phyloP scores from a whole-genome alignment of 257 asterid species.

The Ilex aquifolium region DNA sequence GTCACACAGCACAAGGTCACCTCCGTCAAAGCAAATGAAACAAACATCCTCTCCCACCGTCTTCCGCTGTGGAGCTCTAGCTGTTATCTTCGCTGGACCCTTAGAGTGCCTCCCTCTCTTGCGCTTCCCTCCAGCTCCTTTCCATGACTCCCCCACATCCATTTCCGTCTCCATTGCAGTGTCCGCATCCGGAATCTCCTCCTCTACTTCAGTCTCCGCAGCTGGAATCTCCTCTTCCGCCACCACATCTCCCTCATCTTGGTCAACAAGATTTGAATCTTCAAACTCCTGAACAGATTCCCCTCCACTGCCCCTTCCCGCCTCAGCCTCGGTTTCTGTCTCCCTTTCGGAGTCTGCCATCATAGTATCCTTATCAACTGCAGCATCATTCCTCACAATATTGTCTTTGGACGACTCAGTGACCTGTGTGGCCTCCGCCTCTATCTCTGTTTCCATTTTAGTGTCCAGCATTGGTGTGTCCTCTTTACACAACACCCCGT shows the following conservation, averaged over 20 bases:
- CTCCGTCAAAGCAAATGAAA: slow-evolving; percentile 98
- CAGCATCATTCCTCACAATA: slow-evolving; percentile 15
- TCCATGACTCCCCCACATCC: slow-evolving; percentile 53
- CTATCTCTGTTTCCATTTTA: slow-evolving; percentile 14
- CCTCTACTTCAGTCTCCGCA: neutral
- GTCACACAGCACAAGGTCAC: slow-evolving; percentile 84
- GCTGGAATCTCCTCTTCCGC: slow-evolving; percentile 29
- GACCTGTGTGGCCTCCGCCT: slow-evolving; percentile 5
- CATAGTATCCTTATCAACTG: slow-evolving; percentile 31
- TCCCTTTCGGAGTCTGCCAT: slow-evolving; percentile 24
- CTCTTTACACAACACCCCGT: neutral
- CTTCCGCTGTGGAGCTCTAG: slow-evolving; percentile 49
- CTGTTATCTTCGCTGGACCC: slow-evolving; percentile 27
- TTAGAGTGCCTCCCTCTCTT: slow-evolving; percentile 62
- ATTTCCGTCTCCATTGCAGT: slow-evolving; percentile 75
- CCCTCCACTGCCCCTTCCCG: neutral
- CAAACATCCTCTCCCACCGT: slow-evolving; percentile 80
- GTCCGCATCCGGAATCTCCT: slow-evolving; percentile 45
- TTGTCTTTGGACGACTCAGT: slow-evolving; percentile 4
- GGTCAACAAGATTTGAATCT: too few relatives aligned
- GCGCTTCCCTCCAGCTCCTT: slow-evolving; percentile 56
- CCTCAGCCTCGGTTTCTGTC: slow-evolving; percentile 40
- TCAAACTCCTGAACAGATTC: too few relatives aligned
- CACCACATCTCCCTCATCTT: slow-evolving; percentile 52
- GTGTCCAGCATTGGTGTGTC: too few relatives aligned